Base-by-base conservation (phyloP, 208 protist species). In the Naegleria gruberi region DNA sequence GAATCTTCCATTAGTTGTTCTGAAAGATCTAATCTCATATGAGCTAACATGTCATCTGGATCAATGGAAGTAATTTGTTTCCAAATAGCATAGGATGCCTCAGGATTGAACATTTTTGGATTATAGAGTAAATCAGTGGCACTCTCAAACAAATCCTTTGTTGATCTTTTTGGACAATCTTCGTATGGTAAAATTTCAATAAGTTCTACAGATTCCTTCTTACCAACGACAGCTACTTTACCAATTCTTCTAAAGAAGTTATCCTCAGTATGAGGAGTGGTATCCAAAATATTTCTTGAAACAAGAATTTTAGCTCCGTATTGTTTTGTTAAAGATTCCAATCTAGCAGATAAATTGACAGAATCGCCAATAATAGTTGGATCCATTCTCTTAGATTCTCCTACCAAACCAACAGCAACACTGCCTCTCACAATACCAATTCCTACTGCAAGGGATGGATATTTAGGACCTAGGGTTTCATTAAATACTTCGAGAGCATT, bases 401-500 rank as follows among this genome's bases (percentile, higher is more conserved):
- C 90, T 34, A 91, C 44, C 42, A 90, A 90, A 0, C 90, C 90
- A 43, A 91, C 90, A 0, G 51, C 43, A n/a, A 73, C 89, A 5
- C 15, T n/a, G 0, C 89, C 89, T 47, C 86, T 51, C 1, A 37
- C 46, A 1, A 90, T 19, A 10, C 89, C 89, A 17, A 90, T 89
- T 0, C 89, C 47, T 26, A 77, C 86, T 19, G 45, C 26, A 10
- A 81, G n/a, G 15, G 23, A 15, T 34, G 82, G 87, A 40, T 90
- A 46, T 42, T 91, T 89, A 15, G 92, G 90, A 4, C 51, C 51
- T 23, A 65, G 2, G 17, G 91, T 91, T 23, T 85, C 90, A 43
- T 88, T 94, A n/a, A 94, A 47, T 12, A 86, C 93, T 93, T 94
- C 94, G 0, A 94, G 83, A 26, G 91, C 73, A 91, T 94, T 77